A percentile compares a stretch with the other conserved stretches of the same genome.
Evolutionary conservation across 2,329 filamentous ascomycete genomes (phyloP).

Genomic region (Cordyceps tenuipes): DNA sequence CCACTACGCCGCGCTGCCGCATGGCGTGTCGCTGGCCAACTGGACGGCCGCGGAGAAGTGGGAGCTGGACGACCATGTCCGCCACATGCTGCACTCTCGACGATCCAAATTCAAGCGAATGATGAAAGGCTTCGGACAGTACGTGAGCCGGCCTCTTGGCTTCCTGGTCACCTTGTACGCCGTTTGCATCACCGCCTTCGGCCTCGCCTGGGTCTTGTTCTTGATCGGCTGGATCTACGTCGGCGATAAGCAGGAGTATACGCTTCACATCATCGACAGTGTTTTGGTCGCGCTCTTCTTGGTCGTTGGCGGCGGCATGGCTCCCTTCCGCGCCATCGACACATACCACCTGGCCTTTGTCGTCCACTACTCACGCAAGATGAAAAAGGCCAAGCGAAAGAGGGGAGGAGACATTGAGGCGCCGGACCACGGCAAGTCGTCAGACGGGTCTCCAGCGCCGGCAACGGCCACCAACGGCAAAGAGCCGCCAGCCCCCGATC

Average conservation of each 20-base stretch:
- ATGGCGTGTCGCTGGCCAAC: constrained; percentile 61
- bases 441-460: constrained; percentile 5
- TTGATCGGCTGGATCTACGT: constrained; percentile 86
- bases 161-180: constrained; percentile 81
- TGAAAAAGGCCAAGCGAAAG: constrained; percentile 40
- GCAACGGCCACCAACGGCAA: background rate
- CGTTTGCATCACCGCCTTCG: constrained; percentile 73
- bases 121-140: constrained; percentile 74
- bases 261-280: constrained; percentile 63
- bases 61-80: constrained; percentile 75
- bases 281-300: constrained; percentile 63
- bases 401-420: constrained; percentile 32
- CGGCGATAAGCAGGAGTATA: constrained; percentile 60
- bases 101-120: constrained; percentile 70
- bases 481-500: background rate
- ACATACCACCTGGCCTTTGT: constrained; percentile 86
- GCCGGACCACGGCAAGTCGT: constrained; percentile 15
- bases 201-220: constrained; percentile 83
- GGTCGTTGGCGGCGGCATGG: constrained; percentile 61
- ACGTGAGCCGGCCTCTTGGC: constrained; percentile 66
- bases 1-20: constrained; percentile 72
- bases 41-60: constrained; percentile 69
- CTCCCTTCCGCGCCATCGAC: constrained; percentile 69
- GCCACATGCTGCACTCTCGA: constrained; percentile 79
- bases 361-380: constrained; percentile 49